Conservation (phyloP, 2,329 filamentous ascomycete genomes). For the Neonectria neomacrospora region DNA sequence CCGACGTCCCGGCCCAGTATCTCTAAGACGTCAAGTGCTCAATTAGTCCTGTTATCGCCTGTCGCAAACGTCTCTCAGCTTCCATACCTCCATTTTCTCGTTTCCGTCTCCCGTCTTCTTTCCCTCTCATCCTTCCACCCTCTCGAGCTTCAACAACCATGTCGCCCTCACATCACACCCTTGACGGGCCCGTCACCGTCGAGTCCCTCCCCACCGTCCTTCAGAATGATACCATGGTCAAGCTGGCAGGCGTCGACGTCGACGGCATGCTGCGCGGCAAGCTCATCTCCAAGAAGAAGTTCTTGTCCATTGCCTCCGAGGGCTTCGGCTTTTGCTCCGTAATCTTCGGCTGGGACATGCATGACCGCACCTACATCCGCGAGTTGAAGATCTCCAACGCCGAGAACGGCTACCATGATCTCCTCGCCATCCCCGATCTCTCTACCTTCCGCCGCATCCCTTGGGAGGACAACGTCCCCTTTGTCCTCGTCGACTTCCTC, state of each 20-base stretch:
- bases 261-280: slow-evolving; percentile 91
- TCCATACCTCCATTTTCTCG: neutral
- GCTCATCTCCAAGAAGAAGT: slow-evolving; percentile 92
- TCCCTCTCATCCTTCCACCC: neutral
- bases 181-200: slow-evolving; percentile 60
- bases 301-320: slow-evolving; percentile 80
- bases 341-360: slow-evolving; percentile 97
- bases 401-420: slow-evolving; percentile 88
- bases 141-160: slow-evolving; percentile 37
- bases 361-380: slow-evolving; percentile 87
- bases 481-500: slow-evolving; percentile 85
- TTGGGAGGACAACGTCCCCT: slow-evolving; percentile 88
- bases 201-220: slow-evolving; percentile 75
- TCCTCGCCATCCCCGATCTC: slow-evolving; percentile 85
- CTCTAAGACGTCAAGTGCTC: slow-evolving; percentile 12
- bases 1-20: slow-evolving; percentile 18
- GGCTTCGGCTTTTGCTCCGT: slow-evolving; percentile 96
- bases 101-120: neutral
- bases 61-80: slow-evolving; percentile 2
- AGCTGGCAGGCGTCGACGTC: slow-evolving; percentile 87
- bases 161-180: slow-evolving; percentile 34
- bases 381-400: slow-evolving; percentile 91
- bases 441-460: slow-evolving; percentile 83
- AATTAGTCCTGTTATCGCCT: slow-evolving; percentile 11
- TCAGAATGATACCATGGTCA: slow-evolving; percentile 79